A percentile compares a stretch with the other conserved stretches of the same genome.
These are phyloP conservation scores for Mycena filopes DNA, from an alignment of 768 basidiomycete genomes.

Conservation along the genomic window DNA sequence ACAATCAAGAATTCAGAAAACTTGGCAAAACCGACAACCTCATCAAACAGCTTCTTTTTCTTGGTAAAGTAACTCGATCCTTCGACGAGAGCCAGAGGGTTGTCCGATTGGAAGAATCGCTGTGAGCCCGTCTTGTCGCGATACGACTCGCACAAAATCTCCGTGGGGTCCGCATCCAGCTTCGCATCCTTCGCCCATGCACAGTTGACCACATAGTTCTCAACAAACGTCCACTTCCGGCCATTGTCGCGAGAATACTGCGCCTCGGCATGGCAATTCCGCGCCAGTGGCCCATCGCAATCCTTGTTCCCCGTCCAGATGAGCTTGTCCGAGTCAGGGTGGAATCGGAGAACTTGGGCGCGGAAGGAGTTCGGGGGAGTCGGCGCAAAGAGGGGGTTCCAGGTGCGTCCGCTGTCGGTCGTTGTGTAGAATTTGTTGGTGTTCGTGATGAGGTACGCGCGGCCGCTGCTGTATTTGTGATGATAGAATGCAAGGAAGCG, in stretches of 20 bases:
- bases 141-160: constrained; percentile 95
- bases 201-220: constrained; percentile 90
- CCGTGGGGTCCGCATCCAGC: constrained; percentile 82
- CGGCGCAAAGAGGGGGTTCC: constrained; percentile 71
- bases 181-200: constrained; percentile 89
- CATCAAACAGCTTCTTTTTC: constrained; percentile 83
- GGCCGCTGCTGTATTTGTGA: constrained; percentile 80
- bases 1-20: constrained; percentile 98
- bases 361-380: constrained; percentile 83
- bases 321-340: constrained; percentile 83
- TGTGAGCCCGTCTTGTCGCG: constrained; percentile 85
- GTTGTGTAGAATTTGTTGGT: constrained; percentile 76
- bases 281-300: constrained; percentile 55
- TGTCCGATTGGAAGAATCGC: constrained; percentile 60
- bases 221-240: constrained; percentile 77
- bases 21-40: constrained; percentile 94
- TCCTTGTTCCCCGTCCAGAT: constrained; percentile 89
- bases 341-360: constrained; percentile 85
- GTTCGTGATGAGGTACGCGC: constrained; percentile 91
- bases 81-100: constrained; percentile 82
- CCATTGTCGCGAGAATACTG: constrained; percentile 84
- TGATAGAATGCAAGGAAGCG: constrained; percentile 88
- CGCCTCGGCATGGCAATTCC: constrained; percentile 79
- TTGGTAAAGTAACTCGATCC: constrained; percentile 79
- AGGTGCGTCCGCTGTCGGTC: constrained; percentile 80